Conservation (phyloP, 805 yeast genomes). For the Monosporozyma aquatica region DNA sequence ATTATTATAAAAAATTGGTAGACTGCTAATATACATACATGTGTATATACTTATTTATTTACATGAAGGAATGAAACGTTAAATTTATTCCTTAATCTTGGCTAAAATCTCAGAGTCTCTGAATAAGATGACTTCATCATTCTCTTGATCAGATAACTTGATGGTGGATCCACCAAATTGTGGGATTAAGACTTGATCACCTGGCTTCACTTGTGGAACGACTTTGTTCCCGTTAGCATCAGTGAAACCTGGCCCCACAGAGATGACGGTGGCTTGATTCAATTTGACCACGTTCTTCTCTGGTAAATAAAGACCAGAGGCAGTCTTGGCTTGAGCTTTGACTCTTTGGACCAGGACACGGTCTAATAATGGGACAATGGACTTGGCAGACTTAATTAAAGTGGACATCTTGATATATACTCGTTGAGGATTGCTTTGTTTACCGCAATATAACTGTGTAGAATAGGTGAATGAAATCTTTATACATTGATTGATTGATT, state of each 20-base stretch:
- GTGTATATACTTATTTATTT: slow-evolving; percentile 3
- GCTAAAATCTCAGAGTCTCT: slow-evolving; percentile 94
- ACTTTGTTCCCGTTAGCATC: slow-evolving; percentile 67
- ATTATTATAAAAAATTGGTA: slow-evolving; percentile 14
- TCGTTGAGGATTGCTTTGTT: not conserved
- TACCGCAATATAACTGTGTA: too few species aligned
- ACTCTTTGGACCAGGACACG: slow-evolving; percentile 92
- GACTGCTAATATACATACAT: not conserved
- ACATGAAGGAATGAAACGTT: not conserved
- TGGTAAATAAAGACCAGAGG: slow-evolving; percentile 88
- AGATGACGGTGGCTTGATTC: slow-evolving; percentile 83
- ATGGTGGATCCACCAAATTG: slow-evolving; percentile 86
- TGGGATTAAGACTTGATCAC: slow-evolving; percentile 92
- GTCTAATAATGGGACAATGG: slow-evolving; percentile 88
- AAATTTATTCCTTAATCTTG: slow-evolving; percentile 53
- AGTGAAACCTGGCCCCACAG: slow-evolving; percentile 90
- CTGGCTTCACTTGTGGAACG: slow-evolving; percentile 69
- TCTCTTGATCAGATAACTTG: slow-evolving; percentile 51
- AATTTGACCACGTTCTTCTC: slow-evolving; percentile 93
- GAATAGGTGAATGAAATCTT: too few species aligned
- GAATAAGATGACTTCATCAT: slow-evolving; percentile 59
- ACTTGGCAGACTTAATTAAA: slow-evolving; percentile 70
- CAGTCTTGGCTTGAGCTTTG: slow-evolving; percentile 84
- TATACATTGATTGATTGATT: too few species aligned
- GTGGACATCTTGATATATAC: slow-evolving; percentile 34